phyloP scores from a whole-genome alignment of 129 eudicot genomes.

The Lactuca sativa region DNA sequence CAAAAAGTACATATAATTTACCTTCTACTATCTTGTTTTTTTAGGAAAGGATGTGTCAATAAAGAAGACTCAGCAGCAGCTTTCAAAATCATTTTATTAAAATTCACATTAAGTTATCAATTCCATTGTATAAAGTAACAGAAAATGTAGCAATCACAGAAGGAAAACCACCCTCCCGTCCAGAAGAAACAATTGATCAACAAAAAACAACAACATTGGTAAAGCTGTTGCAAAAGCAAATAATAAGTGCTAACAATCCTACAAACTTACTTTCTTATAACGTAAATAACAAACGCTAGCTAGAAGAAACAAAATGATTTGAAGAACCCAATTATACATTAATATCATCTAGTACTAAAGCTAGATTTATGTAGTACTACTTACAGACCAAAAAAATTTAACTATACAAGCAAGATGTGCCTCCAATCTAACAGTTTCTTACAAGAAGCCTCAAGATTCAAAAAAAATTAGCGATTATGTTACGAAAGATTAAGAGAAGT shows the following conservation, averaged over 20 bases:
- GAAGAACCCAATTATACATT: constrained; percentile 1
- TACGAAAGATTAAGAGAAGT: neutral
- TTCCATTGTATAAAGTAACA: neutral
- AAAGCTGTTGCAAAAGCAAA: neutral
- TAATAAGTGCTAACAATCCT: neutral
- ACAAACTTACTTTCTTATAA: neutral
- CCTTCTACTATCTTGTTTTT: neutral
- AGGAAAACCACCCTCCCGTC: constrained; percentile 5
- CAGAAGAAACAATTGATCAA: neutral
- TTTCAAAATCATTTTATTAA: neutral
- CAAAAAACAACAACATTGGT: constrained; percentile 9
- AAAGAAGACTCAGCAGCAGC: constrained; percentile 10
- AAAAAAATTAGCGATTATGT: neutral
- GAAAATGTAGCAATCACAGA: neutral
- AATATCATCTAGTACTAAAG: neutral
- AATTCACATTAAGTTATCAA: neutral
- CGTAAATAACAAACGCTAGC: constrained; percentile 1
- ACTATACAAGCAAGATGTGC: neutral
- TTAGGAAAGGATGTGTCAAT: neutral
- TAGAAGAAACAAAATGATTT: constrained; percentile 1
- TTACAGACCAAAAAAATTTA: neutral
- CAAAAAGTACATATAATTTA: neutral
- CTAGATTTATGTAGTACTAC: neutral
- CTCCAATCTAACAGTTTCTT: constrained; percentile 3
- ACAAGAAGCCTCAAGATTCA: neutral